These are phyloP conservation scores for Cryptococcus hybrid DNA, from an alignment of 1,284 basidiomycete species.

Conservation along the genomic window DNA sequence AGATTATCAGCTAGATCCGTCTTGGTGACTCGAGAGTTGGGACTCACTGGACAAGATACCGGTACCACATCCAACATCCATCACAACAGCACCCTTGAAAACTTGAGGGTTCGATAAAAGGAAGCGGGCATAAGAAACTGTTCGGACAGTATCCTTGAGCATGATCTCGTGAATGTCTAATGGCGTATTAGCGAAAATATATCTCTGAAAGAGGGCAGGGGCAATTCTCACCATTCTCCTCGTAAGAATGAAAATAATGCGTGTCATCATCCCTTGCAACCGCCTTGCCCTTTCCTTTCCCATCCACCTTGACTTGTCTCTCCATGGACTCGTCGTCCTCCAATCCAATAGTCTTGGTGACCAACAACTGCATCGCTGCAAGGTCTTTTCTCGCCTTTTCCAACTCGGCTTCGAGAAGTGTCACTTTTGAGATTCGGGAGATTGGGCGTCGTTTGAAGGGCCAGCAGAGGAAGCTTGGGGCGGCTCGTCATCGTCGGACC, in stretches of 20 bases:
- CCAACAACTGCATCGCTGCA: slow-evolving; percentile 27
- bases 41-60: slow-evolving; percentile 72
- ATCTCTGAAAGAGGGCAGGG: too few species aligned
- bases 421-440: not conserved
- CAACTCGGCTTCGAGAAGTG: slow-evolving; percentile 45
- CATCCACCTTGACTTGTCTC: slow-evolving; percentile 21
- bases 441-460: slow-evolving; percentile 2
- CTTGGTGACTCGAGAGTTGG: not conserved
- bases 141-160: slow-evolving; percentile 81
- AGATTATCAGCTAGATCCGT: too few species aligned
- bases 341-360: slow-evolving; percentile 29
- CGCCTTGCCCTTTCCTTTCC: slow-evolving; percentile 40
- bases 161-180: slow-evolving; percentile 59
- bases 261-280: slow-evolving; percentile 73
- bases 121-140: slow-evolving; percentile 88
- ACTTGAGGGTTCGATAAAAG: slow-evolving; percentile 57
- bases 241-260: slow-evolving; percentile 93
- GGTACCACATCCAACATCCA: slow-evolving; percentile 94
- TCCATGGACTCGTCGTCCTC: slow-evolving; percentile 9
- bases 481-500: slow-evolving; percentile 60
- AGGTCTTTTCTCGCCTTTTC: slow-evolving; percentile 31
- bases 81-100: slow-evolving; percentile 81
- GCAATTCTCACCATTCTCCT: slow-evolving; percentile 68
- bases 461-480: slow-evolving; percentile 4
- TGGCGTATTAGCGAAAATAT: slow-evolving; percentile 51